These are phyloP conservation scores for Lachancea thermotolerans DNA, from an alignment of 805 yeast genomes.

Conservation along the genomic window DNA sequence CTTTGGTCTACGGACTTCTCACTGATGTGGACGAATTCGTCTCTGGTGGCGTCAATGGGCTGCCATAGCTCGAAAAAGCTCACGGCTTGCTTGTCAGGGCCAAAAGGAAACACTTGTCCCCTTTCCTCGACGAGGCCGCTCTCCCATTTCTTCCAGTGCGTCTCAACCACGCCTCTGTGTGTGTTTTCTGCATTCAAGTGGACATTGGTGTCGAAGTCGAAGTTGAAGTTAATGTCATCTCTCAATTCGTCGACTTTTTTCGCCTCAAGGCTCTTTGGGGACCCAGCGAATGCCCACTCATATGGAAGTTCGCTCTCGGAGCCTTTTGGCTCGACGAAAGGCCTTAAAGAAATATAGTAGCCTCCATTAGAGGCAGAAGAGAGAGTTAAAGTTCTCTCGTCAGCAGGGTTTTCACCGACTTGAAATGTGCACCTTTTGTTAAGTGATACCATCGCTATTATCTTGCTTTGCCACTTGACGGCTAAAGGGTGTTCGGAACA, in stretches of 20 bases:
- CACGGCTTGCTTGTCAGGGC: slow-evolving; percentile 23
- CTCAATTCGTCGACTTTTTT: slow-evolving; percentile 23
- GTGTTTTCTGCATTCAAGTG: slow-evolving; percentile 23
- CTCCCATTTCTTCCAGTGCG: slow-evolving; percentile 29
- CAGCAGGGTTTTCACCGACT: slow-evolving; percentile 20
- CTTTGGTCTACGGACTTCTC: slow-evolving; percentile 6
- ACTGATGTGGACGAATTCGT: slow-evolving; percentile 16
- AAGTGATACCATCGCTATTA: slow-evolving; percentile 24
- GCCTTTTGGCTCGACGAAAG: slow-evolving; percentile 25
- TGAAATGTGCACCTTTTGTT: slow-evolving; percentile 28
- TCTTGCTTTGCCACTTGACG: too few species aligned
- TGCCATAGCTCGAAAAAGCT: slow-evolving; percentile 32
- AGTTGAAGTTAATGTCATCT: slow-evolving; percentile 22
- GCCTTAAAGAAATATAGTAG: slow-evolving; percentile 34
- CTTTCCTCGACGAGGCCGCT: slow-evolving; percentile 31
- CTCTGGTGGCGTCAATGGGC: slow-evolving; percentile 26
- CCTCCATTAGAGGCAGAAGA: slow-evolving; percentile 30
- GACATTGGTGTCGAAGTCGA: slow-evolving; percentile 28
- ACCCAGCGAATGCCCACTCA: slow-evolving; percentile 56
- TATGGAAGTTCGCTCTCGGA: slow-evolving; percentile 37
- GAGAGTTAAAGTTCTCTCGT: slow-evolving; percentile 29
- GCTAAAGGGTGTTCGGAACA: too few species aligned
- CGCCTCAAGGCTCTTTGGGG: slow-evolving; percentile 35
- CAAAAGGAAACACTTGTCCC: slow-evolving; percentile 29
- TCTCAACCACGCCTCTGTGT: slow-evolving; percentile 25